Conservation (phyloP, 192 early-diverging fungal species). For the Entomortierella beljakovae region DNA sequence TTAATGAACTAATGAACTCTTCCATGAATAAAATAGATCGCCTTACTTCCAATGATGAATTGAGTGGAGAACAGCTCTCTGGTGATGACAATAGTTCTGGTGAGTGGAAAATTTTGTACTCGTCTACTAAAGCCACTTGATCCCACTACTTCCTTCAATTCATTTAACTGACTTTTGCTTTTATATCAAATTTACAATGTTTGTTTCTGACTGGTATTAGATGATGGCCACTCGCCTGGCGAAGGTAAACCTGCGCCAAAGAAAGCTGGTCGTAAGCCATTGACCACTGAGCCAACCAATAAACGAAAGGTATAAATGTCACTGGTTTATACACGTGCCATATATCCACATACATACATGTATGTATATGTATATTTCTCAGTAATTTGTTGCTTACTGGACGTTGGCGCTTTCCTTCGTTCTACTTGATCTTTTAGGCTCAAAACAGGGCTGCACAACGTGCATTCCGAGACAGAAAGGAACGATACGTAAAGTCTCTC, state of each 20-base stretch:
- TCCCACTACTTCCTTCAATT: too few relatives aligned
- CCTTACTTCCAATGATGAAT: neutral
- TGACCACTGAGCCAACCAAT: slow-evolving; percentile 64
- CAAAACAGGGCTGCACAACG: slow-evolving; percentile 88
- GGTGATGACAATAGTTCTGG: slow-evolving; percentile 44
- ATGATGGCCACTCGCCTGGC: slow-evolving; percentile 35
- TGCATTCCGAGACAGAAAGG: slow-evolving; percentile 91
- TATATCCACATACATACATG: neutral
- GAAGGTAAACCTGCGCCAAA: slow-evolving; percentile 63
- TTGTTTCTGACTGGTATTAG: neutral
- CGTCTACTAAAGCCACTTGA: too few relatives aligned
- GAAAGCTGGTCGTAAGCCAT: slow-evolving; percentile 72
- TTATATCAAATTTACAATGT: neutral
- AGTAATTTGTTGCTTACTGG: neutral
- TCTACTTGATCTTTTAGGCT: slow-evolving; percentile 50
- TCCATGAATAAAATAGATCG: neutral
- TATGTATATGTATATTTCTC: neutral
- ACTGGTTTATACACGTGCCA: neutral
- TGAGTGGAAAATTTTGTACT: too few relatives aligned
- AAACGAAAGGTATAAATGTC: slow-evolving; percentile 40
- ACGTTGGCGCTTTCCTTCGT: neutral
- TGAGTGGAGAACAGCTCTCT: slow-evolving; percentile 13
- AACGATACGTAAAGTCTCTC: slow-evolving; percentile 83
- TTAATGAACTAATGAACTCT: neutral
- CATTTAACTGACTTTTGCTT: too few relatives aligned